phyloP scores from a whole-genome alignment of 176 grass and related monocot species.

The Eleusine coracana region DNA sequence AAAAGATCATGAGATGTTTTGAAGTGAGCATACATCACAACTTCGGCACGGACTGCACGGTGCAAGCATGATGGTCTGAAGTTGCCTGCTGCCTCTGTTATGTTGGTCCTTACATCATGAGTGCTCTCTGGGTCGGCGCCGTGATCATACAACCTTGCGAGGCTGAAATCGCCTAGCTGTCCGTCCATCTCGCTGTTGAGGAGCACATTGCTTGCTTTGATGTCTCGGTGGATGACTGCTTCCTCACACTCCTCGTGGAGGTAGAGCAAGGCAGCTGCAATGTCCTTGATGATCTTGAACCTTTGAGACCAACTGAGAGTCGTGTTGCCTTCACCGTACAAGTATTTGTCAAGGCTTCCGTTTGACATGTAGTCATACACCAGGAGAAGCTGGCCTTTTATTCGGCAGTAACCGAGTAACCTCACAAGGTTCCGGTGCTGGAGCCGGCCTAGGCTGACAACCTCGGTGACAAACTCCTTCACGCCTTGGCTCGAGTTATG shows the following conservation, averaged over 20 bases:
- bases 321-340: background rate
- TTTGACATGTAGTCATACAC: constrained; percentile 14
- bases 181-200: constrained; percentile 1
- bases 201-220: constrained; percentile 21
- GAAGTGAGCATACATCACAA: background rate
- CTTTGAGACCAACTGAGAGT: constrained; percentile 10
- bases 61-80: background rate
- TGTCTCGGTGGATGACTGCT: constrained; percentile 14
- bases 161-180: constrained; percentile 1
- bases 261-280: background rate
- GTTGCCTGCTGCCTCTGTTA: background rate
- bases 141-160: constrained; percentile 3
- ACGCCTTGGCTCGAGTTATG: background rate
- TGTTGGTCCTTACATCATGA: background rate
- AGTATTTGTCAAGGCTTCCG: constrained; percentile 18
- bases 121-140: constrained; percentile 6
- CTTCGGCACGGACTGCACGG: background rate
- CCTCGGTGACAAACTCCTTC: constrained; percentile 21
- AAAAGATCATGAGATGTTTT: background rate
- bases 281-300: constrained; percentile 16
- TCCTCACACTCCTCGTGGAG: constrained; percentile 30
- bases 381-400: background rate
- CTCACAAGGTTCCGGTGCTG: background rate
- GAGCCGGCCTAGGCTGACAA: background rate
- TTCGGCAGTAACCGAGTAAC: constrained; percentile 16